Evolutionary conservation across 1,284 basidiomycete genomes (phyloP).

Genomic region (Pseudozyma sp.): DNA sequence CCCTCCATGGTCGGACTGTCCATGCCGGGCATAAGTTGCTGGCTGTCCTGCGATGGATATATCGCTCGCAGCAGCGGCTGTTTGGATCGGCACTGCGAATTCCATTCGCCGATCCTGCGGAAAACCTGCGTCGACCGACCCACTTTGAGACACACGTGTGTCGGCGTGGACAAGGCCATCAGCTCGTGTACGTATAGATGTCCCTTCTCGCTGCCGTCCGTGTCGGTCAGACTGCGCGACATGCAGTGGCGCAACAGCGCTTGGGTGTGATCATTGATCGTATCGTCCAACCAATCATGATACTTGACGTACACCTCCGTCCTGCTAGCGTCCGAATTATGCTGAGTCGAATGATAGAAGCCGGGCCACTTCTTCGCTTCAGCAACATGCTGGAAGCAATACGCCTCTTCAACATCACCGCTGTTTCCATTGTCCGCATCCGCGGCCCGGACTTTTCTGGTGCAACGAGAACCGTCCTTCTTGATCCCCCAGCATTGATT

Average conservation of each 20-base stretch:
- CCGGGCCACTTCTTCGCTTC: conserved; percentile 54
- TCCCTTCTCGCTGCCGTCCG: conserved; percentile 35
- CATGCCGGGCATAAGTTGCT: conserved; percentile 41
- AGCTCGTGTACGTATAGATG: conserved; percentile 61
- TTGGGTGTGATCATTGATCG: conserved; percentile 22
- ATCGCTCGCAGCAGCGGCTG: conserved; percentile 33
- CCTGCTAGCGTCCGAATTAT: background rate
- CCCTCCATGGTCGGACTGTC: conserved; percentile 14
- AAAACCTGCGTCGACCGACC: conserved; percentile 48
- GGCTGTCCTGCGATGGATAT: conserved; percentile 16
- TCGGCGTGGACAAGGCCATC: conserved; percentile 19
- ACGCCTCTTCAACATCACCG: conserved; percentile 29
- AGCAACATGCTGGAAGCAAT: conserved; percentile 52
- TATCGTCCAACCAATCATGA: conserved; percentile 17
- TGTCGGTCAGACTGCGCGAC: conserved; percentile 15
- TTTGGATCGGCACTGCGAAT: conserved; percentile 47
- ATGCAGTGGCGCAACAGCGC: conserved; percentile 42
- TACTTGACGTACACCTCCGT: conserved; percentile 12
- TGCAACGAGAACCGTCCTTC: conserved; percentile 50
- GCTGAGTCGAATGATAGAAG: conserved; percentile 23
- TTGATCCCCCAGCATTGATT: conserved; percentile 60
- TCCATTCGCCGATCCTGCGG: conserved; percentile 48
- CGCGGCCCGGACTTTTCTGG: conserved; percentile 13
- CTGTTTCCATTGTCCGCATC: background rate
- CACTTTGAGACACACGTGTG: conserved; percentile 50